Conservation (phyloP, 441 rosid species). For the Gossypium schwendimanii region DNA sequence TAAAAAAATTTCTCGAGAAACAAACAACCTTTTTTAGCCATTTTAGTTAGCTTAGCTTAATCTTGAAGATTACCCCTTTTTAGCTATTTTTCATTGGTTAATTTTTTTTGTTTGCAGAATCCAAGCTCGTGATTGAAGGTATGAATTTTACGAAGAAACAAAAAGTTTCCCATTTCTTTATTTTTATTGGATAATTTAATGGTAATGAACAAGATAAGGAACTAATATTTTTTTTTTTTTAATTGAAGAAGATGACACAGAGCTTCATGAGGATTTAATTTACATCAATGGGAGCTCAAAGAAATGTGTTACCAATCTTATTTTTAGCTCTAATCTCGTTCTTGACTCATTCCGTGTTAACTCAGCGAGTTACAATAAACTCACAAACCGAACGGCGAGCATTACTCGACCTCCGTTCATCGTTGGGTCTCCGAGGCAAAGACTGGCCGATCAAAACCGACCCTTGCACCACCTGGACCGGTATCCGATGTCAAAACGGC, state of each 20-base stretch:
- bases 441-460: slow-evolving; percentile 54
- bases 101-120: slow-evolving; percentile 18
- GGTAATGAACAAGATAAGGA: slow-evolving; percentile 7
- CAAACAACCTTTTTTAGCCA: background rate
- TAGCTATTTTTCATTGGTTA: background rate
- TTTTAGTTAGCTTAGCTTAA: background rate
- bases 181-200: background rate
- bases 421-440: slow-evolving; percentile 43
- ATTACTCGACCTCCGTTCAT: slow-evolving; percentile 46
- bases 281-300: slow-evolving; percentile 24
- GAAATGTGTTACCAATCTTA: slow-evolving; percentile 7
- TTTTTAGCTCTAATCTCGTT: slow-evolving; percentile 20
- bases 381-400: slow-evolving; percentile 35
- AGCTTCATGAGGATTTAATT: background rate
- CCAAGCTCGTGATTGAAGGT: slow-evolving; percentile 46
- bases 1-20: background rate
- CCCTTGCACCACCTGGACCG: slow-evolving; percentile 52
- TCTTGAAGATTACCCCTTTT: background rate
- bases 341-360: slow-evolving; percentile 29
- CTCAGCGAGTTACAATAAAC: slow-evolving; percentile 30
- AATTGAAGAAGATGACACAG: slow-evolving; percentile 5
- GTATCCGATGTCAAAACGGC: slow-evolving; percentile 41
- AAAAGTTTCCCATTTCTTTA: slow-evolving; percentile 5
- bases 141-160: slow-evolving; percentile 25
- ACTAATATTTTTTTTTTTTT: slow-evolving; percentile 1